phyloP scores from a whole-genome alignment of 140 eudicot species.

The Cichorium intybus region DNA sequence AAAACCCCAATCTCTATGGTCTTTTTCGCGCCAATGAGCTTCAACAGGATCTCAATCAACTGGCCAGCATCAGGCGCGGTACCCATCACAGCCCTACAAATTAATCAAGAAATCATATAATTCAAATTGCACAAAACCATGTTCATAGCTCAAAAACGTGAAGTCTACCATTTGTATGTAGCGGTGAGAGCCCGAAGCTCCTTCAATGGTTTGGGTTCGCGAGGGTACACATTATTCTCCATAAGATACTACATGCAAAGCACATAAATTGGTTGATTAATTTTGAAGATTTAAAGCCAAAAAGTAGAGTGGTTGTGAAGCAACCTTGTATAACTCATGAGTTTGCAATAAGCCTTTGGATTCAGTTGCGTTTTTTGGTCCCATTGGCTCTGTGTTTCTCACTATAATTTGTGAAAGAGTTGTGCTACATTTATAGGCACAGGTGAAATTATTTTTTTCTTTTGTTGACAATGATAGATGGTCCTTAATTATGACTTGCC shows the following conservation, averaged over 20 bases:
- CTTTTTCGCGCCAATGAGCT: conserved; percentile 41
- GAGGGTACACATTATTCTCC: conserved; percentile 62
- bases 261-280: background rate
- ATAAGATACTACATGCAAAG: conserved; percentile 40
- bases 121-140: background rate
- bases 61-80: conserved; percentile 60
- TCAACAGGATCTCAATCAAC: conserved; percentile 40
- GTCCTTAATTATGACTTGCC: conserved; percentile 34
- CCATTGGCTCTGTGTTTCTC: conserved; percentile 4
- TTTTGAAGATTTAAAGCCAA: background rate
- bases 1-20: conserved; percentile 69
- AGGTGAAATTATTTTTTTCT: background rate
- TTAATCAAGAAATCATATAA: too few relatives aligned
- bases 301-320: background rate
- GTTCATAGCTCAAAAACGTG: background rate
- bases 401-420: background rate
- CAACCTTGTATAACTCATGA: conserved; percentile 14
- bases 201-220: conserved; percentile 54
- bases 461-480: conserved; percentile 14
- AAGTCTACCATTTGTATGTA: conserved; percentile 43
- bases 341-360: conserved; percentile 28
- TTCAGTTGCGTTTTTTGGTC: background rate
- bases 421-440: background rate
- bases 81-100: conserved; percentile 45
- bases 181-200: conserved; percentile 51